phyloP scores from a whole-genome alignment of 768 basidiomycete genomes.

The Coprinellus micaceus region DNA sequence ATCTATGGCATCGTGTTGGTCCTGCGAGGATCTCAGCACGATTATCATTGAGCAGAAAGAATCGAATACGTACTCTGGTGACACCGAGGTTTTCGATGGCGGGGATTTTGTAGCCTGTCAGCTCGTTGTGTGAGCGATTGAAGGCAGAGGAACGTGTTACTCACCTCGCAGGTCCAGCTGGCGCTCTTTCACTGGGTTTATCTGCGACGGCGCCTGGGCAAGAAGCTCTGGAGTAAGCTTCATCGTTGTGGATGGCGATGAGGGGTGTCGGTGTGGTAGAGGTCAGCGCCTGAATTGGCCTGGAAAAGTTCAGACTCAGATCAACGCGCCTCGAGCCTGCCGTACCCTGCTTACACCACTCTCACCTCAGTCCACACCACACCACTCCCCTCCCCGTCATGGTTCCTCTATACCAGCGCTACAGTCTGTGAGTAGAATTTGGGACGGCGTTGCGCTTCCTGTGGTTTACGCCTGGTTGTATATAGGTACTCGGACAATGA shows the following conservation, averaged over 20 bases:
- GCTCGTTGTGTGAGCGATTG: conserved; percentile 22
- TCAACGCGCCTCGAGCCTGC: conserved; percentile 27
- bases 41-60: conserved; percentile 16
- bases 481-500: conserved; percentile 67
- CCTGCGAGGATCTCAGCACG: conserved; percentile 43
- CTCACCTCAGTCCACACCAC: conserved; percentile 20
- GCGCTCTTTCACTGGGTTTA: conserved; percentile 84
- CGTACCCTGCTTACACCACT: conserved; percentile 12
- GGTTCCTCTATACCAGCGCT: conserved; percentile 64
- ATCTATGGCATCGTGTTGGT: conserved; percentile 93
- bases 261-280: conserved; percentile 14
- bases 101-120: conserved; percentile 86
- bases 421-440: conserved; percentile 54
- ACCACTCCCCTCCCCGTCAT: conserved; percentile 40
- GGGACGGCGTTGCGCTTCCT: neutral
- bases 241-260: conserved; percentile 40
- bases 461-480: conserved; percentile 15
- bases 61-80: conserved; percentile 57
- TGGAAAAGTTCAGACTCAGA: conserved; percentile 39
- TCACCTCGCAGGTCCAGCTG: conserved; percentile 89
- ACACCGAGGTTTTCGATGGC: conserved; percentile 96
- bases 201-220: conserved; percentile 70
- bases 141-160: conserved; percentile 13
- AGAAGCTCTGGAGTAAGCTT: conserved; percentile 95
- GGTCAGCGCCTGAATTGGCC: conserved; percentile 16